Evolutionary conservation across 2,329 filamentous ascomycete species (phyloP).

Genomic region (Ampelomyces quisqualis): DNA sequence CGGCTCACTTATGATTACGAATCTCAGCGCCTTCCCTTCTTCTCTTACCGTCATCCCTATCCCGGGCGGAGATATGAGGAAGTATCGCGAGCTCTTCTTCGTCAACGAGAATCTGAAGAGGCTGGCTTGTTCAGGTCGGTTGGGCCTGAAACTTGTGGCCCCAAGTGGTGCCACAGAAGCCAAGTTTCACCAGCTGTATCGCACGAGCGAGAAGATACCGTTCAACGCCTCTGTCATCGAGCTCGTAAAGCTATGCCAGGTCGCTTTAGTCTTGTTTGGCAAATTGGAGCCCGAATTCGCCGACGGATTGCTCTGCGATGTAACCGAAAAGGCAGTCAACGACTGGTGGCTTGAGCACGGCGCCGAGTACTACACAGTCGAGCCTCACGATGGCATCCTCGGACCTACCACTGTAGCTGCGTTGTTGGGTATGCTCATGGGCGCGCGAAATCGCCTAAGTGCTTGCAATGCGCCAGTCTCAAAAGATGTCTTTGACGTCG

Average conservation of each 20-base stretch:
- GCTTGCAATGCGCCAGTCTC: constrained; percentile 79
- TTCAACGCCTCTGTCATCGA: constrained; percentile 79
- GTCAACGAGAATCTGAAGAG: constrained; percentile 94
- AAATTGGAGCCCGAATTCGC: constrained; percentile 85
- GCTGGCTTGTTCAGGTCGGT: constrained; percentile 85
- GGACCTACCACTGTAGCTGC: constrained; percentile 90
- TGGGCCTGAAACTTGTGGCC: constrained; percentile 75
- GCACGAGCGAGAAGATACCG: constrained; percentile 77
- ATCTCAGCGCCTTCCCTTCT: constrained; percentile 87
- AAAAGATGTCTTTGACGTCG: constrained; percentile 90
- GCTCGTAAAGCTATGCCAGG: constrained; percentile 86
- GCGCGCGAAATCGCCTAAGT: constrained; percentile 83
- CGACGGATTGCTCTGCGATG: constrained; percentile 88
- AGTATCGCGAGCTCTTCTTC: constrained; percentile 80
- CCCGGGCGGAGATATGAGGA: constrained; percentile 79
- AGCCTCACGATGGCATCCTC: constrained; percentile 88
- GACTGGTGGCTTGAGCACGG: constrained; percentile 98
- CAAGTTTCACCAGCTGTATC: constrained; percentile 90
- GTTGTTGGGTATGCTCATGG: constrained; percentile 82
- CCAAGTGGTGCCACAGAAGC: constrained; percentile 80
- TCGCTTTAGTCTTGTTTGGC: constrained; percentile 82
- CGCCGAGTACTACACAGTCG: constrained; percentile 85
- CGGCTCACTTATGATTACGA: constrained; percentile 90
- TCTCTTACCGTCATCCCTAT: constrained; percentile 89
- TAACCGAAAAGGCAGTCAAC: constrained; percentile 83